Percentiles rank a stretch among this genome's conserved stretches.
Evolutionary conservation across 139 green algal species (phyloP).

Genomic region (Spirogloea muscicola): DNA sequence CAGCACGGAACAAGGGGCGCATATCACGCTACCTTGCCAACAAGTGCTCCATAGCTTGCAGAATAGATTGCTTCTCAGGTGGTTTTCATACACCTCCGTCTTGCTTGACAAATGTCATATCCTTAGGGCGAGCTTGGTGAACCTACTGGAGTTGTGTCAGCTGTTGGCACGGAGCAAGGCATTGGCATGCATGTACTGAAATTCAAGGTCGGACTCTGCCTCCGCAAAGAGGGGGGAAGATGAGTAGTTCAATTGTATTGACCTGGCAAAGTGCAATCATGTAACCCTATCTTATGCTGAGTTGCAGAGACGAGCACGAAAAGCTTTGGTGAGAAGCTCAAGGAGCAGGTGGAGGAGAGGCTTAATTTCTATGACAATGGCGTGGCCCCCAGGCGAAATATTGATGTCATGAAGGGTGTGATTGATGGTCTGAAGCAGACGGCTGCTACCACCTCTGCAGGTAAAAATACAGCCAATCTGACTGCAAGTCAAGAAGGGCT

Average conservation of each 20-base stretch:
- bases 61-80: slow-evolving; percentile 91
- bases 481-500: not conserved
- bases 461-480: not conserved
- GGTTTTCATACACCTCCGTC: not conserved
- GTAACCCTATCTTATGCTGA: not conserved
- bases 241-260: not conserved
- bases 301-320: slow-evolving; percentile 71
- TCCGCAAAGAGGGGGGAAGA: no score
- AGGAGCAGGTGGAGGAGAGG: slow-evolving; percentile 94
- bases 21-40: slow-evolving; percentile 98
- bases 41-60: slow-evolving; percentile 94
- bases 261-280: not conserved
- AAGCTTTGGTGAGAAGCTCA: slow-evolving; percentile 91
- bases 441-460: not conserved
- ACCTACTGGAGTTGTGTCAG: no score
- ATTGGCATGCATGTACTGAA: no score
- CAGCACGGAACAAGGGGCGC: slow-evolving; percentile 93
- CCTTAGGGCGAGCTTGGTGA: no score
- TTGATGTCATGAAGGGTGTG: slow-evolving; percentile 80
- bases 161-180: no score
- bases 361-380: slow-evolving; percentile 98
- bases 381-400: slow-evolving; percentile 85
- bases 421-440: slow-evolving; percentile 40
- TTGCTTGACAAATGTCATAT: not conserved
- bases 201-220: no score